Conservation (phyloP, 2,329 filamentous ascomycete species). For the Thelonectria blattea region DNA sequence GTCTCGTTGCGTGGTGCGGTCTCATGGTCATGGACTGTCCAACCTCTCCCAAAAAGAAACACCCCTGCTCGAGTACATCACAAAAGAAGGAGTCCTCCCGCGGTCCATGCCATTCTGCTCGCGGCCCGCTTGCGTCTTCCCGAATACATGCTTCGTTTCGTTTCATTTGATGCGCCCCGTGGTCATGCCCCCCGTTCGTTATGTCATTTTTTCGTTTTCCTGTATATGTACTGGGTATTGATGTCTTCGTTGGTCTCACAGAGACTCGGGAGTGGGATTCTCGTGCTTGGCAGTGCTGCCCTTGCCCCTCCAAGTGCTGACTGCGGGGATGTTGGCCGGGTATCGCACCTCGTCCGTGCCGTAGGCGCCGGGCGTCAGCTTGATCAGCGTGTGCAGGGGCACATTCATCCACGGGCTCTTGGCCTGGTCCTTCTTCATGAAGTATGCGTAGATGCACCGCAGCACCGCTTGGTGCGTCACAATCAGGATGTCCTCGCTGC, state of each 20-base stretch:
- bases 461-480: constrained; percentile 97
- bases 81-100: constrained; percentile 1
- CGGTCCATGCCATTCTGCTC: neutral
- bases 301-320: constrained; percentile 95
- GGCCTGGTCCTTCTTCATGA: constrained; percentile 95
- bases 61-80: neutral
- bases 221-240: constrained; percentile 8
- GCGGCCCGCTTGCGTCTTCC: neutral
- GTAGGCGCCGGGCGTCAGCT: constrained; percentile 93
- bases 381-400: constrained; percentile 93
- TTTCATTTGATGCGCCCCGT: constrained; percentile 8
- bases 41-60: neutral
- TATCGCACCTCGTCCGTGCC: constrained; percentile 88
- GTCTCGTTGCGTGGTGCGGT: constrained; percentile 2
- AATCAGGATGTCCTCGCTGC: constrained; percentile 95
- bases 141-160: neutral
- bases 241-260: constrained; percentile 31
- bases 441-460: constrained; percentile 97
- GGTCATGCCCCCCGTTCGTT: constrained; percentile 16
- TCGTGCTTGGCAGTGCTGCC: constrained; percentile 91
- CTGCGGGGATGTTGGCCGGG: constrained; percentile 90
- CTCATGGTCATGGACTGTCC: constrained; percentile 3
- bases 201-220: constrained; percentile 8
- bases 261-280: constrained; percentile 54
- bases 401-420: constrained; percentile 99